Conservation (phyloP, 805 yeast species). For the Wickerhamomyces ciferrii region DNA sequence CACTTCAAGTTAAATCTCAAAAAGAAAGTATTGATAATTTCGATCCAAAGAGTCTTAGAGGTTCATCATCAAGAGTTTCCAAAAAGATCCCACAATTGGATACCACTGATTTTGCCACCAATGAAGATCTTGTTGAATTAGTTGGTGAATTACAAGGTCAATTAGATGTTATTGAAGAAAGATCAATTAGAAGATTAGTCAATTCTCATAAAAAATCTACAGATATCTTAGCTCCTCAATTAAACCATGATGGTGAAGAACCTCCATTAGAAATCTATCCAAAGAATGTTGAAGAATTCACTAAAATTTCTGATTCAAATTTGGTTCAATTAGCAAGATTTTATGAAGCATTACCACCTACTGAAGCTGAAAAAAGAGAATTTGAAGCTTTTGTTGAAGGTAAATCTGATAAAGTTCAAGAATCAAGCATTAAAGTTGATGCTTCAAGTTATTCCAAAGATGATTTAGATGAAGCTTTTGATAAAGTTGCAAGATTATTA, state of each 20-base stretch:
- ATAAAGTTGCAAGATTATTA: slow-evolving; percentile 61
- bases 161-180: slow-evolving; percentile 70
- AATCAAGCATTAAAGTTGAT: slow-evolving; percentile 23
- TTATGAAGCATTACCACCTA: slow-evolving; percentile 73
- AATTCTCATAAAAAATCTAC: slow-evolving; percentile 47
- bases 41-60: slow-evolving; percentile 11
- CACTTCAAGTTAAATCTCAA: slow-evolving; percentile 56
- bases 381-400: slow-evolving; percentile 48
- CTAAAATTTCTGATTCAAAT: slow-evolving; percentile 35
- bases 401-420: slow-evolving; percentile 35
- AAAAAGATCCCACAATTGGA: slow-evolving; percentile 24
- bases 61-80: slow-evolving; percentile 2
- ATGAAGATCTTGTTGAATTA: slow-evolving; percentile 79
- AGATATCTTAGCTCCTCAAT: slow-evolving; percentile 57
- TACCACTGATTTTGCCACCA: slow-evolving; percentile 59
- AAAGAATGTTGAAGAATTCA: slow-evolving; percentile 46
- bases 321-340: slow-evolving; percentile 58
- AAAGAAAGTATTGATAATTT: slow-evolving; percentile 31
- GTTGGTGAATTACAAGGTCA: slow-evolving; percentile 91
- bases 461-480: slow-evolving; percentile 49
- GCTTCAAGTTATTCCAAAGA: slow-evolving; percentile 32
- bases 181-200: slow-evolving; percentile 64
- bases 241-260: slow-evolving; percentile 74
- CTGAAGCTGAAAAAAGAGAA: slow-evolving; percentile 45
- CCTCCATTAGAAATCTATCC: slow-evolving; percentile 58